phyloP scores from a whole-genome alignment of 2,329 filamentous ascomycete species.

The Phoma herbarum region DNA sequence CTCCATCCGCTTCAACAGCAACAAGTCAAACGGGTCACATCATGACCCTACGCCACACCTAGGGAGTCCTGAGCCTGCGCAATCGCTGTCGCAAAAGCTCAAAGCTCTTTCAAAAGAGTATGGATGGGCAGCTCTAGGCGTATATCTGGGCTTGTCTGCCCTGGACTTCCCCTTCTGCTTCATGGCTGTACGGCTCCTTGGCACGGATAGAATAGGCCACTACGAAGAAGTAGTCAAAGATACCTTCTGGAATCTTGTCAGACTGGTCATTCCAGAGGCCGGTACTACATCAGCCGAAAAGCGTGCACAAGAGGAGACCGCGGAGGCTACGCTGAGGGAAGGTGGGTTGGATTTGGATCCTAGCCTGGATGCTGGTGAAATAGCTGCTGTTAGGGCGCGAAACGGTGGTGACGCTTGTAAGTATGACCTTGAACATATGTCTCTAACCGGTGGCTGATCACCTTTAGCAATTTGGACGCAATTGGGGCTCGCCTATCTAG shows the following conservation, averaged over 20 bases:
- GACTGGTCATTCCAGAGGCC: conserved; percentile 66
- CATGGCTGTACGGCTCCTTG: conserved; percentile 80
- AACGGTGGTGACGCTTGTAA: conserved; percentile 75
- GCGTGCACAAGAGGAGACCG: conserved; percentile 41
- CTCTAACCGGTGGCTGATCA: conserved; percentile 4
- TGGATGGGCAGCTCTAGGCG: conserved; percentile 91
- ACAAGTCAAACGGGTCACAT: conserved; percentile 36
- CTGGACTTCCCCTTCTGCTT: conserved; percentile 97
- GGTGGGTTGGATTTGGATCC: conserved; percentile 14
- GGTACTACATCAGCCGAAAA: conserved; percentile 60
- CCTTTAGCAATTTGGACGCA: conserved; percentile 77
- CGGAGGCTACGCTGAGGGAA: conserved; percentile 42
- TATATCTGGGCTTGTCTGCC: conserved; percentile 83
- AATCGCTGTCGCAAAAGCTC: conserved; percentile 73
- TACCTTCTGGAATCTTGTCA: conserved; percentile 66
- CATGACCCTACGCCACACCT: conserved; percentile 52
- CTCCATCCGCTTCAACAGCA: conserved; percentile 51
- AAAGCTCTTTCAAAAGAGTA: conserved; percentile 91
- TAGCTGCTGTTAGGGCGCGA: conserved; percentile 66
- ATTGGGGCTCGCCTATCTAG: conserved; percentile 90
- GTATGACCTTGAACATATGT: conserved; percentile 41
- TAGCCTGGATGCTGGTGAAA: conserved; percentile 62
- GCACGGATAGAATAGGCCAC: conserved; percentile 84
- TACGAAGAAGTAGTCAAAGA: conserved; percentile 74
- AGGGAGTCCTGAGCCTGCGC: conserved; percentile 52